phyloP scores from a whole-genome alignment of 495 filamentous ascomycete species.

The Astrocystis sublimbata region DNA sequence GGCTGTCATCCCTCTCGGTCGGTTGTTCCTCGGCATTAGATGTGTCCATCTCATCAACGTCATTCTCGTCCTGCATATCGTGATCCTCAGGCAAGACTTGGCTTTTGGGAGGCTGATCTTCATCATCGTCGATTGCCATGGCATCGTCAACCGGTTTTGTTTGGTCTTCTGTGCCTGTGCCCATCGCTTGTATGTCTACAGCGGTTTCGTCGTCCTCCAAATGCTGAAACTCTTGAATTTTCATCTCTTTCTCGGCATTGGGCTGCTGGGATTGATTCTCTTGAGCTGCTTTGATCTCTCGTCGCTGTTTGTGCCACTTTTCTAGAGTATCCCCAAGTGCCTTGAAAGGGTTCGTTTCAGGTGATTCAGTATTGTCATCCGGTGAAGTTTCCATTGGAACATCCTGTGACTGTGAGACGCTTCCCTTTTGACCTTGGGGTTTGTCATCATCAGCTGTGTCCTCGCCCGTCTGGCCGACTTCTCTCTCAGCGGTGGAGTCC shows the following conservation, averaged over 20 bases:
- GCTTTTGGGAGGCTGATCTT: slow-evolving; percentile 49
- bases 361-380: slow-evolving; percentile 45
- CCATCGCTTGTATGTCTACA: slow-evolving; percentile 86
- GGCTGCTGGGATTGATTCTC: slow-evolving; percentile 59
- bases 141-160: slow-evolving; percentile 76
- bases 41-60: slow-evolving; percentile 45
- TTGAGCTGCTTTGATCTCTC: slow-evolving; percentile 70
- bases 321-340: slow-evolving; percentile 93
- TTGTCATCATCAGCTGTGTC: slow-evolving; percentile 52
- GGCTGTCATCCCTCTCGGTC: slow-evolving; percentile 45
- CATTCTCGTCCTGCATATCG: slow-evolving; percentile 50
- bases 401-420: slow-evolving; percentile 53
- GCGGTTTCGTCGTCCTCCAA: slow-evolving; percentile 76
- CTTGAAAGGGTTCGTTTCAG: slow-evolving; percentile 71
- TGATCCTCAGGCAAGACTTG: slow-evolving; percentile 48
- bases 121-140: slow-evolving; percentile 74
- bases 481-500: slow-evolving; percentile 47
- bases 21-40: slow-evolving; percentile 35
- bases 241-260: slow-evolving; percentile 51
- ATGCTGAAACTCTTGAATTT: slow-evolving; percentile 83
- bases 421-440: slow-evolving; percentile 51
- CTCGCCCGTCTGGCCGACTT: slow-evolving; percentile 50
- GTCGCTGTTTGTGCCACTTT: slow-evolving; percentile 82
- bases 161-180: slow-evolving; percentile 84
- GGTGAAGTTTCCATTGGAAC: slow-evolving; percentile 48